Base-by-base conservation (phyloP, 371 early-diverging fungal species). In the Hamiltosporidium tvaerminnensis region DNA sequence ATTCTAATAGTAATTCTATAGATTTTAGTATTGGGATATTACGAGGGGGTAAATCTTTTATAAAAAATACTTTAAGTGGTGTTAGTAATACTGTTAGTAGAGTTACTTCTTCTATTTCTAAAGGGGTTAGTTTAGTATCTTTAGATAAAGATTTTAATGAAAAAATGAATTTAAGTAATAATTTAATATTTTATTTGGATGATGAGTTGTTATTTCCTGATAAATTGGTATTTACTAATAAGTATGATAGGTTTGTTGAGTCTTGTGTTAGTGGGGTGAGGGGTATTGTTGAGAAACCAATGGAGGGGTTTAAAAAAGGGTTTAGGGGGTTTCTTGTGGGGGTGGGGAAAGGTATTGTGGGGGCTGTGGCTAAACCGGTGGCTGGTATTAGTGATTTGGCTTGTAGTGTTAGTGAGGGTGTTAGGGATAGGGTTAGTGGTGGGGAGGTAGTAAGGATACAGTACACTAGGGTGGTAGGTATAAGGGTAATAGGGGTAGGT, bases 271-370 rank as follows among this genome's bases (percentile, higher is more conserved):
- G 9, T 36, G 54, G 54, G 9, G 2, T 54, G 7, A 54, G 2
- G 33, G 54, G 54, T 7, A 2, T 54, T 2, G 5, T 34, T 2
- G 33, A 54, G 33, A 54, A 54, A 33, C 54, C 54, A 35, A 5
- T 54, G 33, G 35, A 54, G 3, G 54, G 54, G 9, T 9, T 30
- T 5, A 54, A 54, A 33, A 54, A 54, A 35, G 54, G 54, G 9
- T 3, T 54, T 12, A 16, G 33, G 2, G 54, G 54, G 9, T 54
- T 54, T 54, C 2, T 54, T 2, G 16, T 2, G 7, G 54, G 54
- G 5, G 16, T 54, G 2, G 54, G 54, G 16, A 54, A 54, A 35
- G 54, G 54, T 31, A 12, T 36, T 5, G 54, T 33, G 2, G 54
- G 54, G 7, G 35, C 33, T 2, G 2, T 54, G 2, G 9, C 54